phyloP scores from a whole-genome alignment of 371 early-diverging fungal genomes.

The Mucor sp. region DNA sequence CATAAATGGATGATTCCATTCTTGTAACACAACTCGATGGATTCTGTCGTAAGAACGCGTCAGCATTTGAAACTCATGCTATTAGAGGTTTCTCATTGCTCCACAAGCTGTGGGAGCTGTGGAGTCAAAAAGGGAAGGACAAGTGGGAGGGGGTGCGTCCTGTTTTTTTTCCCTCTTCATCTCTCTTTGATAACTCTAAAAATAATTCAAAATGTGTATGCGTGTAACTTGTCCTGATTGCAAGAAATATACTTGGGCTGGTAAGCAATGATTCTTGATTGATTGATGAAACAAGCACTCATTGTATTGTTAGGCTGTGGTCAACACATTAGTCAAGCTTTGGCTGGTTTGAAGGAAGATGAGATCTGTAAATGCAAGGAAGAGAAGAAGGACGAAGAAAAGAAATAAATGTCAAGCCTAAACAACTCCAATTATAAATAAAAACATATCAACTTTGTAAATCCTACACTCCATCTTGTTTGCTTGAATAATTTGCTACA shows the following conservation, averaged over 20 bases:
- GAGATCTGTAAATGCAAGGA: conserved; percentile 39
- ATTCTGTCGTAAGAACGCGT: conserved; percentile 17
- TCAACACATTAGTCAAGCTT: conserved; percentile 31
- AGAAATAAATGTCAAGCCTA: not conserved
- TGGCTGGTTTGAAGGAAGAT: conserved; percentile 37
- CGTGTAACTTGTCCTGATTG: conserved; percentile 29
- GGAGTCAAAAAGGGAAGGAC: not conserved
- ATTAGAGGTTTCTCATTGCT: not conserved
- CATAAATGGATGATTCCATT: not conserved
- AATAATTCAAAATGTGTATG: conserved; percentile 27
- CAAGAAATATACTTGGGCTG: conserved; percentile 34
- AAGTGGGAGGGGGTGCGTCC: not conserved
- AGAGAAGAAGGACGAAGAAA: conserved; percentile 11
- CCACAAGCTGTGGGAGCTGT: not conserved
- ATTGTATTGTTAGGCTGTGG: conserved; percentile 26
- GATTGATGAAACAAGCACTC: not conserved
- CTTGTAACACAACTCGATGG: not conserved
- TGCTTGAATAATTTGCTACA: too few relatives aligned
- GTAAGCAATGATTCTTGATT: conserved; percentile 2
- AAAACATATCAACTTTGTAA: too few relatives aligned
- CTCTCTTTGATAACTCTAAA: not conserved
- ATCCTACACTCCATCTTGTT: too few relatives aligned
- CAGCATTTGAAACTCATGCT: conserved; percentile 11
- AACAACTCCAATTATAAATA: too few relatives aligned
- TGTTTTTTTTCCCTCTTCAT: not conserved